Evolutionary conservation across 2,329 filamentous ascomycete genomes (phyloP).

Genomic region (Cercospora citrullina): DNA sequence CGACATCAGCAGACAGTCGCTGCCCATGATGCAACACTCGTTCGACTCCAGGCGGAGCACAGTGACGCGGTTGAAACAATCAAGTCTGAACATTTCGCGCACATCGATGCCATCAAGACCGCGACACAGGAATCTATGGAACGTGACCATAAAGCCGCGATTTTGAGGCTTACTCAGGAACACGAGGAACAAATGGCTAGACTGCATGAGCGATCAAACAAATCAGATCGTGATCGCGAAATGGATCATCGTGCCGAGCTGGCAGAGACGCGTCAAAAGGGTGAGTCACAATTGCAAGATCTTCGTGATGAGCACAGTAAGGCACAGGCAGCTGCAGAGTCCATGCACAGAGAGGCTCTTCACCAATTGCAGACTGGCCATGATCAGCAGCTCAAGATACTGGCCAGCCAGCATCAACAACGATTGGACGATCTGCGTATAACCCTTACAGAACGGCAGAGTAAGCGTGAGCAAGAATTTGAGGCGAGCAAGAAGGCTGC

Average conservation of each 20-base stretch:
- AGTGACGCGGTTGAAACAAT: not conserved
- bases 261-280: not conserved
- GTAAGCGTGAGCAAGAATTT: conserved; percentile 15
- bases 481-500: conserved; percentile 10
- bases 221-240: conserved; percentile 4
- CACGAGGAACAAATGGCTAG: conserved; percentile 10
- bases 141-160: conserved; percentile 3
- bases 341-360: conserved; percentile 6
- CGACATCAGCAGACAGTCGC: not conserved
- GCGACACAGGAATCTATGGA: not conserved
- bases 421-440: conserved; percentile 15
- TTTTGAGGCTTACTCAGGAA: not conserved
- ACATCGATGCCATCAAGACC: not conserved
- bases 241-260: conserved; percentile 14
- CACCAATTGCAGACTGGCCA: conserved; percentile 9
- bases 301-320: conserved; percentile 13
- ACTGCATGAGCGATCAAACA: conserved; percentile 12
- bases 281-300: conserved; percentile 14
- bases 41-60: conserved; percentile 14
- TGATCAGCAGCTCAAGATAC: conserved; percentile 13
- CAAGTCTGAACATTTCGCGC: conserved; percentile 9
- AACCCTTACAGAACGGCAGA: conserved; percentile 9
- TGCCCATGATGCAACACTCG: conserved; percentile 12
- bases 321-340: conserved; percentile 11
- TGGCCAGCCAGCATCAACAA: conserved; percentile 12